A percentile compares a stretch with the other conserved stretches of the same genome.
Evolutionary conservation across 2,329 filamentous ascomycete species (phyloP).

Genomic region (Trichoderma guizhouense): DNA sequence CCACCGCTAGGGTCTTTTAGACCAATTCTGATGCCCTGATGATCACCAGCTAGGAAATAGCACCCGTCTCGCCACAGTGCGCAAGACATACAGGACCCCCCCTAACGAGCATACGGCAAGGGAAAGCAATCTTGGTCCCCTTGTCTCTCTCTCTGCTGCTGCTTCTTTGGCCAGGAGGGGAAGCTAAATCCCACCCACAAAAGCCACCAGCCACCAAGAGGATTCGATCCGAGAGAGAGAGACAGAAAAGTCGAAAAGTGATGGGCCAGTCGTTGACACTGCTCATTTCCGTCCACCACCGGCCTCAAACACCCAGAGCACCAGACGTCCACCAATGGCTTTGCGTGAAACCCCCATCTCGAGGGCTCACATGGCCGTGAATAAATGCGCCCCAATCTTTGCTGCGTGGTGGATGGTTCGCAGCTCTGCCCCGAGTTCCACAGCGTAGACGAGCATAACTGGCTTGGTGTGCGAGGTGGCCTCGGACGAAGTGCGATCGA

Average conservation of each 20-base stretch:
- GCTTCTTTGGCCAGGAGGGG: neutral
- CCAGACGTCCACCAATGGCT: slow-evolving; percentile 6
- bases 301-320: slow-evolving; percentile 6
- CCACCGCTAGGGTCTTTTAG: slow-evolving; percentile 8
- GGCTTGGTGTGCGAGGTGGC: neutral
- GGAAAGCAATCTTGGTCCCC: neutral
- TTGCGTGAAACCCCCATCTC: neutral
- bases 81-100: neutral
- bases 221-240: neutral
- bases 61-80: slow-evolving; percentile 17
- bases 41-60: slow-evolving; percentile 19
- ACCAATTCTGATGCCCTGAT: slow-evolving; percentile 14
- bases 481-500: neutral
- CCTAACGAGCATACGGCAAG: neutral
- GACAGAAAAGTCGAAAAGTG: neutral
- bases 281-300: neutral
- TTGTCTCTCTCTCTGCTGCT: neutral
- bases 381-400: slow-evolving; percentile 28
- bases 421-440: neutral
- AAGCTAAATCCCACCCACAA: neutral
- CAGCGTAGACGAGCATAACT: neutral
- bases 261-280: neutral
- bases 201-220: neutral
- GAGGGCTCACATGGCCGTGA: slow-evolving; percentile 28
- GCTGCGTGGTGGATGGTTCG: slow-evolving; percentile 18